These are phyloP conservation scores for Cucurbitaria berberidis DNA, from an alignment of 2,329 filamentous ascomycete genomes.

Conservation along the genomic window DNA sequence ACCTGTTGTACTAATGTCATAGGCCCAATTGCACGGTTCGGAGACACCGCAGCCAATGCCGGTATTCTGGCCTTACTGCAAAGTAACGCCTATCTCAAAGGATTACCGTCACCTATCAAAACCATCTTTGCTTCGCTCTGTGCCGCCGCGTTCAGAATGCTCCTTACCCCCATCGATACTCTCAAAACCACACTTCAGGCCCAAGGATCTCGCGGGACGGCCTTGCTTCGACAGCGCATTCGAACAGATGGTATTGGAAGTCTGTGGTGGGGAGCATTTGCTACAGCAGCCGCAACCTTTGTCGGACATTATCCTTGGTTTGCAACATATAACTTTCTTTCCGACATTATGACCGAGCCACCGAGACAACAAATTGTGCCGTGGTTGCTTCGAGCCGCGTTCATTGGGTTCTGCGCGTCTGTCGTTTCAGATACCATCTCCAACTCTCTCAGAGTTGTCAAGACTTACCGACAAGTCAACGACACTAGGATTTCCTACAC, in stretches of 20 bases:
- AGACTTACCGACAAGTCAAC: slow-evolving; percentile 41
- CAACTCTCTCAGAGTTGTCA: slow-evolving; percentile 36
- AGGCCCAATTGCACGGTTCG: slow-evolving; percentile 37
- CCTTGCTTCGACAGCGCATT: slow-evolving; percentile 31
- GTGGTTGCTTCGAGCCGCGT: slow-evolving; percentile 35
- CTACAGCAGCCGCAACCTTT: slow-evolving; percentile 39
- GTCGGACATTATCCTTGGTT: slow-evolving; percentile 43
- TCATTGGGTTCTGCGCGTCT: slow-evolving; percentile 41
- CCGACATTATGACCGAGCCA: slow-evolving; percentile 29
- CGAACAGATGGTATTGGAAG: slow-evolving; percentile 32
- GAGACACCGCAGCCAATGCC: slow-evolving; percentile 40
- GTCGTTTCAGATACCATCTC: slow-evolving; percentile 37
- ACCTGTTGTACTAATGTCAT: no score
- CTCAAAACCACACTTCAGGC: slow-evolving; percentile 38
- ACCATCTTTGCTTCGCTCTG: slow-evolving; percentile 37
- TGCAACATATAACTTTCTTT: slow-evolving; percentile 35
- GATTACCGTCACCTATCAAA: slow-evolving; percentile 34
- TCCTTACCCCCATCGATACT: slow-evolving; percentile 37
- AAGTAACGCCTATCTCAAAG: slow-evolving; percentile 32
- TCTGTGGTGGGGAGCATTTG: slow-evolving; percentile 42
- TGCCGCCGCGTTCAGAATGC: slow-evolving; percentile 36
- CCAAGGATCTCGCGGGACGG: slow-evolving; percentile 30
- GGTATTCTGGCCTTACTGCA: slow-evolving; percentile 36
- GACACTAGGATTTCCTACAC: slow-evolving; percentile 35
- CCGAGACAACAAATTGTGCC: slow-evolving; percentile 24